Conservation (phyloP, 768 basidiomycete genomes). For the Daedaleopsis sinensis region DNA sequence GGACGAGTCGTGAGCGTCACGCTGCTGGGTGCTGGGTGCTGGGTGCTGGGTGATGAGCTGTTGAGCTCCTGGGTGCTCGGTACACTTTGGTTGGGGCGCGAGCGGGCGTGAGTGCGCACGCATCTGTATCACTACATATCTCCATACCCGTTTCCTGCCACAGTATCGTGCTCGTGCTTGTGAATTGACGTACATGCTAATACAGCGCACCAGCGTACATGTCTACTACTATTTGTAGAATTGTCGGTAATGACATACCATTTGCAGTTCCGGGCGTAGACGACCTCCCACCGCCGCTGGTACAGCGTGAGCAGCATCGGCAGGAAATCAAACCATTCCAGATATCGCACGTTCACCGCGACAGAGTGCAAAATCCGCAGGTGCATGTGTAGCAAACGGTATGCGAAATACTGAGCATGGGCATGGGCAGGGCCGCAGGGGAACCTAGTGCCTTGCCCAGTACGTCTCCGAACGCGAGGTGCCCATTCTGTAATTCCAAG, state of each 20-base stretch:
- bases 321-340: background rate
- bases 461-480: too few species aligned
- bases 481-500: background rate
- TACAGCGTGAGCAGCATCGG: background rate
- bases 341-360: background rate
- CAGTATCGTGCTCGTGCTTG: background rate
- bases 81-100: background rate
- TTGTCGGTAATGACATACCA: conserved; percentile 22
- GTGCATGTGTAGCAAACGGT: too few species aligned
- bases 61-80: too few species aligned
- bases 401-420: too few species aligned
- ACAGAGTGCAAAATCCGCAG: background rate
- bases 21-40: too few species aligned
- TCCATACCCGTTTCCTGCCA: too few species aligned
- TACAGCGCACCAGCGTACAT: background rate
- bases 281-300: too few species aligned
- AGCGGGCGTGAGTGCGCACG: background rate
- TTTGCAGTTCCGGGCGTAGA: too few species aligned
- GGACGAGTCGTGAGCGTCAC: conserved; percentile 38
- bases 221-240: conserved; percentile 10
- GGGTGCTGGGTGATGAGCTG: too few species aligned
- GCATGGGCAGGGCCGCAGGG: too few species aligned
- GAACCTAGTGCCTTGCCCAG: too few species aligned
- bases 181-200: background rate
- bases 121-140: background rate